These are phyloP conservation scores for Camellia lanceoleosa DNA, from an alignment of 148 eudicot species.

Conservation along the genomic window DNA sequence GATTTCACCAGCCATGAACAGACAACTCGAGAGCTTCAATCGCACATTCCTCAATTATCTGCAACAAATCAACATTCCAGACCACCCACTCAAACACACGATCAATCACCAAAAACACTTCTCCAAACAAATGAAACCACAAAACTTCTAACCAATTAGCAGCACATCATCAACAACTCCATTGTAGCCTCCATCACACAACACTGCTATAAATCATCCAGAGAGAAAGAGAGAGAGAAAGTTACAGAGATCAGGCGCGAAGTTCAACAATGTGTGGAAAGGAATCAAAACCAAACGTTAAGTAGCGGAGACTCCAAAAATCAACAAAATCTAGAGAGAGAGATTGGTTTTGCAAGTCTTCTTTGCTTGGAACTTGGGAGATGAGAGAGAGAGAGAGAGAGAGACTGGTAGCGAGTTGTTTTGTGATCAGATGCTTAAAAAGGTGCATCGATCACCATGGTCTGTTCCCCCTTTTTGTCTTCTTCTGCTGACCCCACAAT, in stretches of 20 bases:
- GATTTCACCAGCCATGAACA: conserved; percentile 52
- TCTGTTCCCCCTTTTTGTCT: conserved; percentile 7
- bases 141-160: too few relatives aligned
- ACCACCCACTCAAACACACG: neutral
- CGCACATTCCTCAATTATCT: conserved; percentile 7
- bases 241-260: neutral
- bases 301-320: conserved; percentile 22
- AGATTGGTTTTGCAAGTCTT: neutral
- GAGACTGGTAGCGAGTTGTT: neutral
- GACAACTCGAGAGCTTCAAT: conserved; percentile 16
- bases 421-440: neutral
- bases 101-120: neutral
- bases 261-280: neutral
- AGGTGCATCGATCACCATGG: conserved; percentile 9
- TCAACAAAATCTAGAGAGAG: neutral
- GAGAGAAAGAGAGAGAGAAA: neutral
- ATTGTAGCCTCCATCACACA: too few relatives aligned
- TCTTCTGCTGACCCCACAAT: neutral
- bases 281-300: conserved; percentile 19
- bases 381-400: neutral
- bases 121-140: neutral
- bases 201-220: too few relatives aligned
- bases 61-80: neutral
- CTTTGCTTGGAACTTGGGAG: neutral
- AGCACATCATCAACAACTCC: too few relatives aligned